phyloP scores from a whole-genome alignment of 2,329 filamentous ascomycete genomes.

The Juglanconis oblonga region DNA sequence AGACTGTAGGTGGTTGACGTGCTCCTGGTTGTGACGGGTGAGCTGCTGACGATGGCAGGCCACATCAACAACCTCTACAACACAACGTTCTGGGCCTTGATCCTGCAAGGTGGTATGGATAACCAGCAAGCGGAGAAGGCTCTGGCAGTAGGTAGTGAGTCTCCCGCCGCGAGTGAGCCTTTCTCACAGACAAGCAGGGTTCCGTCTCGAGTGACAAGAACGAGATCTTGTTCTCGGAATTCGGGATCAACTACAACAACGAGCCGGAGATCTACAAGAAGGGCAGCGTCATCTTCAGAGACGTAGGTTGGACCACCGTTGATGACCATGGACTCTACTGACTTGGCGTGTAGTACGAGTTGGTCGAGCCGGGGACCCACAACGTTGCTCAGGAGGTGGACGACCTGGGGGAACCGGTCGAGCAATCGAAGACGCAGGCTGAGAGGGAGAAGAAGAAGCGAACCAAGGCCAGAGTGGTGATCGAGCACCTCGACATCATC shows the following conservation, averaged over 20 bases:
- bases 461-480: constrained; percentile 74
- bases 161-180: neutral
- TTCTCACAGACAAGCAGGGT: constrained; percentile 49
- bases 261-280: constrained; percentile 91
- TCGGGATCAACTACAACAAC: constrained; percentile 96
- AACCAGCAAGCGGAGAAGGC: constrained; percentile 76
- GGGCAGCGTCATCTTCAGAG: constrained; percentile 84
- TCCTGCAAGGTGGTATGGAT: constrained; percentile 72
- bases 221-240: constrained; percentile 86
- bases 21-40: neutral
- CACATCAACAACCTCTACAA: constrained; percentile 99
- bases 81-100: constrained; percentile 90
- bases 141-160: constrained; percentile 58
- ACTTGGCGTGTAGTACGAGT: constrained; percentile 55
- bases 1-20: constrained; percentile 64
- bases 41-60: constrained; percentile 44
- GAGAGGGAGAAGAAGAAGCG: constrained; percentile 81
- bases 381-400: constrained; percentile 46
- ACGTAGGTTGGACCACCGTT: constrained; percentile 50
- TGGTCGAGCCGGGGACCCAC: constrained; percentile 57
- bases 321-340: neutral
- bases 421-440: constrained; percentile 72
- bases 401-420: constrained; percentile 47
- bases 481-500: constrained; percentile 91
- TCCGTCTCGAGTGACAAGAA: constrained; percentile 88